phyloP scores from a whole-genome alignment of 78 protist genomes.

The Diacronema lutheri region DNA sequence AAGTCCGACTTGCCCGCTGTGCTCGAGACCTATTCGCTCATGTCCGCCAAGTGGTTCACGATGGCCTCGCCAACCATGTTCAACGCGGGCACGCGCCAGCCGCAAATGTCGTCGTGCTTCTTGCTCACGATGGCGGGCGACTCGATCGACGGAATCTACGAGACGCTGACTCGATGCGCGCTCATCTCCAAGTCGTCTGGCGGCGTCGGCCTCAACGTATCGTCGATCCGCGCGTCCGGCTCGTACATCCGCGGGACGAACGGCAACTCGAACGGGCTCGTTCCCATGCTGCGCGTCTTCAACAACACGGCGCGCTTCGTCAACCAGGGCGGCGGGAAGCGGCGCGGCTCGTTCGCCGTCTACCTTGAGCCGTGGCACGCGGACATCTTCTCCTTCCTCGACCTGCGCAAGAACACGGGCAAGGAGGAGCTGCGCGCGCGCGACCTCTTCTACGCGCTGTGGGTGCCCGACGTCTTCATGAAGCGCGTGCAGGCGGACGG shows the following conservation, averaged over 20 bases:
- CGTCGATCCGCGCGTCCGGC: slow-evolving; percentile 82
- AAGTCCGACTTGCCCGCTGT: slow-evolving; percentile 65
- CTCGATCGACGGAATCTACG: slow-evolving; percentile 87
- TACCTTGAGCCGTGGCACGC: slow-evolving; percentile 99
- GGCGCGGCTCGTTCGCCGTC: slow-evolving; percentile 96
- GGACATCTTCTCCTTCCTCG: slow-evolving; percentile 83
- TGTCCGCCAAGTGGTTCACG: slow-evolving; percentile 72
- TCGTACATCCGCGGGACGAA: slow-evolving; percentile 45
- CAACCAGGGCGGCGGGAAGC: slow-evolving; percentile 94
- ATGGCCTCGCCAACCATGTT: slow-evolving; percentile 97
- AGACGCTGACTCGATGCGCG: slow-evolving; percentile 79
- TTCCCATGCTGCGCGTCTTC: slow-evolving; percentile 98
- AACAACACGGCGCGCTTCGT: slow-evolving; percentile 96
- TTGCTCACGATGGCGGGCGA: slow-evolving; percentile 78
- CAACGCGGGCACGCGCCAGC: slow-evolving; percentile 94
- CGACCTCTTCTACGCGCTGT: slow-evolving; percentile 97
- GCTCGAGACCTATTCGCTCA: slow-evolving; percentile 82
- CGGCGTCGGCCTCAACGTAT: slow-evolving; percentile 92
- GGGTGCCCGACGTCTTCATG: slow-evolving; percentile 98
- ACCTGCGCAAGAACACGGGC: slow-evolving; percentile 55
- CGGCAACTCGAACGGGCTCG: slow-evolving; percentile 77
- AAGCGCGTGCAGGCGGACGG: slow-evolving; percentile 86
- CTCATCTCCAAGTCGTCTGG: slow-evolving; percentile 77
- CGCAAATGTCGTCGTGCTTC: slow-evolving; percentile 96
- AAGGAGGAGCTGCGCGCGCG: slow-evolving; percentile 81